Evolutionary conservation across 768 basidiomycete species (phyloP), one percentile per base, ranked within the genome.

Genomic region (Macrolepiota dolichaula): DNA sequence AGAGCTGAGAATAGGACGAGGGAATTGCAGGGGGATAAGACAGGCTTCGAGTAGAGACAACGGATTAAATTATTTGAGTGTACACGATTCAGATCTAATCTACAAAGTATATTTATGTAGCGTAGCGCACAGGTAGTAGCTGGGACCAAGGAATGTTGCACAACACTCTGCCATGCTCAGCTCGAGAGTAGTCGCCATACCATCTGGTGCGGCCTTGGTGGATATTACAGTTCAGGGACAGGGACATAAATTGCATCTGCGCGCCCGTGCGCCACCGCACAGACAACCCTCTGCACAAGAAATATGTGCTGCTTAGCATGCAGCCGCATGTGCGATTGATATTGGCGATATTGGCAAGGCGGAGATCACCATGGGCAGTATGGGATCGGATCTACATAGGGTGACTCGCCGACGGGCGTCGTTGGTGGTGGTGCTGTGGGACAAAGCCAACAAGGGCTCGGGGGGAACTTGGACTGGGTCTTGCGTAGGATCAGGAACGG

Each of bases 281-380:
- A 74, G 35, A 62, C 71, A 72, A 47, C 77, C 75, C 1, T 91
- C 92, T 2, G 83, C 88, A 24, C 91, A 92, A 64, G 94, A 97
- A 66, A 90, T 97, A 67, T 97, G 98, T 59, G 92, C 92, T 12
- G 94, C 94, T 4, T 96, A 98, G 69, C 85, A 96, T 4, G 92
- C 90, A 1, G 91, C 88, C 0, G 87, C 84, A 6, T 83, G 92
- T 11, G 96, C 94, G 1, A 96, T 88, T 68, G 96, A 98, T 71
- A 94, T 98, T 70, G 94, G 92, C 67, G 90, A 96, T 64, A 88
- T 97, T 54, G 83, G 98, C 50, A 94, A 96, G 69, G 86, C 92
- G 72, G 96, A 96, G 85, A 82, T 29, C 77, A 77, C n/a, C 19
- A 15, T 13, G 46, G 42, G 40, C 29, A 32, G 29, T 7, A 32